These are phyloP conservation scores for Botrytis porri DNA, from an alignment of 2,329 filamentous ascomycete species.

Conservation along the genomic window DNA sequence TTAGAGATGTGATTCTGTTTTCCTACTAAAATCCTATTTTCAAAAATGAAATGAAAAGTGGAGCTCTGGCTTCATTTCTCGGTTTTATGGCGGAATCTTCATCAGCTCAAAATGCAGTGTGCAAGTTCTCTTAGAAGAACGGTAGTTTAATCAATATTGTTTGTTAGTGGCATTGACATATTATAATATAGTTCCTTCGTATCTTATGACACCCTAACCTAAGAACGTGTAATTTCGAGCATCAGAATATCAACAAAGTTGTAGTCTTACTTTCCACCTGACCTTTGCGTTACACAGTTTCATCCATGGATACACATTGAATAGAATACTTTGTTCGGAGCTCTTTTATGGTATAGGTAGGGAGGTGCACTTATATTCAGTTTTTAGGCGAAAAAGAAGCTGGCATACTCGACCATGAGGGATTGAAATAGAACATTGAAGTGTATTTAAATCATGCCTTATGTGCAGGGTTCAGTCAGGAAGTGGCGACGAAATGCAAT, in stretches of 20 bases:
- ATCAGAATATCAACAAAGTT: not conserved
- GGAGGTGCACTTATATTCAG: not conserved
- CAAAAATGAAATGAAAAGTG: no score
- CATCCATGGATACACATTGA: not conserved
- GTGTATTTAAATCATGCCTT: not conserved
- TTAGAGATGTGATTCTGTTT: not conserved
- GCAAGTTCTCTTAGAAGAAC: no score
- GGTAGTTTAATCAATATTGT: no score
- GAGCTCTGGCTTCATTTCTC: not conserved
- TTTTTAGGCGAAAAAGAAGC: not conserved
- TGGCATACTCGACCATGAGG: not conserved
- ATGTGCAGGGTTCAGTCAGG: not conserved
- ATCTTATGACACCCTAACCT: not conserved
- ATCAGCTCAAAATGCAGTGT: no score
- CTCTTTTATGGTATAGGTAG: not conserved
- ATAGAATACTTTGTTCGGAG: not conserved
- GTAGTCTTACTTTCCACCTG: not conserved
- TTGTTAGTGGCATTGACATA: no score
- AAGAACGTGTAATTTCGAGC: not conserved
- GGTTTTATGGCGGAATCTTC: not conserved
- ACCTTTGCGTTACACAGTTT: not conserved
- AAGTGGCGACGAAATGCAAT: not conserved
- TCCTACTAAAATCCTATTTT: not conserved
- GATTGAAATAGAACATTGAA: not conserved
- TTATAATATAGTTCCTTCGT: not conserved